Conservation (phyloP, 2,329 filamentous ascomycete genomes). For the Aspergillus nomiae region DNA sequence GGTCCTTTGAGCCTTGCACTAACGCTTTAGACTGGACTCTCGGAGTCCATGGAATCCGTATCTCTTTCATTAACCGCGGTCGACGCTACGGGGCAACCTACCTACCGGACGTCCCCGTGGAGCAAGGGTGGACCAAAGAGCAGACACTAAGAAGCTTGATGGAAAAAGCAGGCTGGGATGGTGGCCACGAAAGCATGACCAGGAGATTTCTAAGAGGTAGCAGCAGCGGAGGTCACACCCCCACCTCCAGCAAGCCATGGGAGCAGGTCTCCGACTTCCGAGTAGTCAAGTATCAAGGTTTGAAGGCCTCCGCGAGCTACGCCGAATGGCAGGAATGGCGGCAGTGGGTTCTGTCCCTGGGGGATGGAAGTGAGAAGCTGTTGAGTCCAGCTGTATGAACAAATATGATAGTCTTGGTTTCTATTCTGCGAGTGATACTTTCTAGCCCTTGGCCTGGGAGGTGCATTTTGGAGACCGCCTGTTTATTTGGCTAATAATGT, state of each 20-base stretch:
- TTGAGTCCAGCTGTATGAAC: constrained; percentile 8
- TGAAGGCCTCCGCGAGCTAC: constrained; percentile 71
- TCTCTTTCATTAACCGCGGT: constrained; percentile 76
- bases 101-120: constrained; percentile 83
- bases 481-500: neutral
- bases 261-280: constrained; percentile 71
- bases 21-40: constrained; percentile 82
- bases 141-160: constrained; percentile 87
- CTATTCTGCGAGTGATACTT: neutral
- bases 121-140: constrained; percentile 95
- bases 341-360: constrained; percentile 61
- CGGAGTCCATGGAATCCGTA: constrained; percentile 82
- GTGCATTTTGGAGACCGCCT: neutral
- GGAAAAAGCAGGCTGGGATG: constrained; percentile 91
- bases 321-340: constrained; percentile 78
- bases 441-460: neutral
- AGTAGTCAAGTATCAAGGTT: constrained; percentile 83
- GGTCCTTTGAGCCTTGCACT: constrained; percentile 75
- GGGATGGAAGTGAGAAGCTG: constrained; percentile 31
- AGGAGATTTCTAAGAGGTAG: constrained; percentile 43
- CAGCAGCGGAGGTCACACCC: constrained; percentile 32
- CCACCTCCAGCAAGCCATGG: constrained; percentile 57
- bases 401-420: neutral
- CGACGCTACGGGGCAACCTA: constrained; percentile 83
- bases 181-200: constrained; percentile 47